phyloP scores from a whole-genome alignment of 352 stramenopile genomes.

The Pilasporangium apinafurcum region DNA sequence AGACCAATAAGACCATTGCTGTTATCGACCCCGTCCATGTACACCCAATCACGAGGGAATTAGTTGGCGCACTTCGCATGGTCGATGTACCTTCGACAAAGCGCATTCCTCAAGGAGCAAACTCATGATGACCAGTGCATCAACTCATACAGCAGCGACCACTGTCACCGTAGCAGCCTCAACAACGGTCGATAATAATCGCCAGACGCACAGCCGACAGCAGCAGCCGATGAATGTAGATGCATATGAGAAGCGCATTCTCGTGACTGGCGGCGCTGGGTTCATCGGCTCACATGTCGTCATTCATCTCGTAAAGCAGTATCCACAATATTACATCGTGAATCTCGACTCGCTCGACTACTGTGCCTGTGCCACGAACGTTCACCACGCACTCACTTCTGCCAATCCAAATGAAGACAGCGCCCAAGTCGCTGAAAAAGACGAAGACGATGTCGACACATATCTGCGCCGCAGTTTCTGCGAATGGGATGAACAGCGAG shows the following conservation, averaged over 20 bases:
- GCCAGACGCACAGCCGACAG: no score
- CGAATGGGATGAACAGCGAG: slow-evolving; percentile 28
- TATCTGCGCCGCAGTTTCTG: slow-evolving; percentile 54
- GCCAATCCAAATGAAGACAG: not conserved
- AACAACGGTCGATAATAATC: no score
- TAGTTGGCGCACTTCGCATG: no score
- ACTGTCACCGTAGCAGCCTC: no score
- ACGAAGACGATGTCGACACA: slow-evolving; percentile 26
- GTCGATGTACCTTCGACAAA: no score
- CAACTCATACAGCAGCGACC: no score
- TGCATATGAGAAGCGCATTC: slow-evolving; percentile 87
- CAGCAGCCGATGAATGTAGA: no score
- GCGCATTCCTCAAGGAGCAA: no score
- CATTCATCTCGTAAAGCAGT: slow-evolving; percentile 94
- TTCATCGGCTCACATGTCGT: slow-evolving; percentile 97
- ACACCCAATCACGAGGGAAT: no score
- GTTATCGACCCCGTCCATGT: no score
- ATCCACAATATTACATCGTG: slow-evolving; percentile 97
- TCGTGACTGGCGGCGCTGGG: slow-evolving; percentile 96
- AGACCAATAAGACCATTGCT: no score
- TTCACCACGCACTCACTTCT: slow-evolving; percentile 51
- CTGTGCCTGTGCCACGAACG: slow-evolving; percentile 62
- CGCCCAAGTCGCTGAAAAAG: slow-evolving; percentile 6
- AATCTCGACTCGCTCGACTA: slow-evolving; percentile 93
- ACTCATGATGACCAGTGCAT: no score